Evolutionary conservation across 2,329 filamentous ascomycete genomes (phyloP).

Genomic region (Diaporthe amygdali): DNA sequence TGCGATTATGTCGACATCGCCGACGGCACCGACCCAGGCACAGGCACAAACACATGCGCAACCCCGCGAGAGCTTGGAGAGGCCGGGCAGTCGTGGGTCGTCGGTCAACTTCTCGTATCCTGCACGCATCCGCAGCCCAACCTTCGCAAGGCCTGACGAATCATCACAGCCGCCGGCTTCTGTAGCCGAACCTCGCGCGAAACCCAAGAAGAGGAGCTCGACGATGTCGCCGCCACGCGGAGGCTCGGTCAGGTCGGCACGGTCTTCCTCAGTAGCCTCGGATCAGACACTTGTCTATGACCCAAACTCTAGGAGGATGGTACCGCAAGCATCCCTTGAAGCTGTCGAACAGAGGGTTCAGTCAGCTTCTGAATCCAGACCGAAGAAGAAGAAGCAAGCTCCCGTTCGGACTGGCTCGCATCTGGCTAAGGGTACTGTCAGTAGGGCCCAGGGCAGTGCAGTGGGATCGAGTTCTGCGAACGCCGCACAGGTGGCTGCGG

Average conservation of each 20-base stretch:
- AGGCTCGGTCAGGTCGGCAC: constrained; percentile 30
- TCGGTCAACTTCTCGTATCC: constrained; percentile 67
- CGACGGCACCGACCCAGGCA: constrained; percentile 28
- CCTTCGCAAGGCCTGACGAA: constrained; percentile 7
- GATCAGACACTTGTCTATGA: constrained; percentile 63
- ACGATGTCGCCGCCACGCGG: constrained; percentile 32
- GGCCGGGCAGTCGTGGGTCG: constrained; percentile 50
- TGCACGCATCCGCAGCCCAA: constrained; percentile 40
- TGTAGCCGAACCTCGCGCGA: constrained; percentile 6
- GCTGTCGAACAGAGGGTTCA: constrained; percentile 47
- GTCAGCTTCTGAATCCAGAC: constrained; percentile 43
- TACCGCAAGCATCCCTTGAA: constrained; percentile 51
- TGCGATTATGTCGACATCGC: constrained; percentile 41
- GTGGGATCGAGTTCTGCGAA: constrained; percentile 37
- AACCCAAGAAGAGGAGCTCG: constrained; percentile 29
- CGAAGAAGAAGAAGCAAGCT: constrained; percentile 48
- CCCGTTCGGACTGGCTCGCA: constrained; percentile 49
- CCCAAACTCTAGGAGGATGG: constrained; percentile 69
- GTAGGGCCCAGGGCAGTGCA: constrained; percentile 53
- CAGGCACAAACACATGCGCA: constrained; percentile 10
- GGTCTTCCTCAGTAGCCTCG: constrained; percentile 33
- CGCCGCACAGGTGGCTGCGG: constrained; percentile 22
- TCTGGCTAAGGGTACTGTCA: constrained; percentile 58
- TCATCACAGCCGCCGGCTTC: constrained; percentile 15
- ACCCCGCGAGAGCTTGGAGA: constrained; percentile 32